Evolutionary conservation across 225 moss, liverwort and hornwort species (phyloP), one percentile per base, ranked within the genome.

Genomic region (Rhytidiadelphus loreus): DNA sequence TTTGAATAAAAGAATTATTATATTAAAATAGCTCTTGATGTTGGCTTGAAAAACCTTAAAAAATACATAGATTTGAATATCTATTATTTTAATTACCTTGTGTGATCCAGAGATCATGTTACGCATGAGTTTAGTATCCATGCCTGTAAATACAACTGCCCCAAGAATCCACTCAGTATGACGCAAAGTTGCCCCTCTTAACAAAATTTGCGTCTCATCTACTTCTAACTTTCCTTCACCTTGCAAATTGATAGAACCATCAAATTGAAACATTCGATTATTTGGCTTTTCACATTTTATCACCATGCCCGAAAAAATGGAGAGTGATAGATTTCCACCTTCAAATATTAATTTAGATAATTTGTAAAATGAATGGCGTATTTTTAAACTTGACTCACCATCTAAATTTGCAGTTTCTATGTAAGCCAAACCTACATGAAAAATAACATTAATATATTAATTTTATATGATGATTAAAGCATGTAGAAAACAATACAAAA

Each of bases 81-180:
- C 8, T 12, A 79, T 59, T 11, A 41, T 23, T 53, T 73, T 11
- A 18, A 25, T 41, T 81, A 99, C 98, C 92, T 99, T 99, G 5
- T 89, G 88, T 64, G 91, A 90, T 57, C 91, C 87, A n/a, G 94
- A 87, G 56, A 97, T 93, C 95, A 94, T 96, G 33, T 99, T 99
- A 43, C 89, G 91, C 88, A 99, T 93, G n/a, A 97, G 96, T 85
- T 99, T 99, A 9, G 98, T 99, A 43, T 99, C 97, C 85, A 90
- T 90, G 72, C 98, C 98, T 1, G 98, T 97, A 65, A 95, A 96
- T 41, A 97, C 93, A 82, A 97, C 97, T 12, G 88, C 96, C 9
- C 98, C 98, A 77, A 99, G 94, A 86, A 99, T 91, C 97, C 97
- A 99, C 22, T 97, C 96, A 2, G 93, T 97, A 39, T 97, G 96